These are phyloP conservation scores for Trichoderma reesei DNA, from an alignment of 495 filamentous ascomycete genomes.

Conservation along the genomic window DNA sequence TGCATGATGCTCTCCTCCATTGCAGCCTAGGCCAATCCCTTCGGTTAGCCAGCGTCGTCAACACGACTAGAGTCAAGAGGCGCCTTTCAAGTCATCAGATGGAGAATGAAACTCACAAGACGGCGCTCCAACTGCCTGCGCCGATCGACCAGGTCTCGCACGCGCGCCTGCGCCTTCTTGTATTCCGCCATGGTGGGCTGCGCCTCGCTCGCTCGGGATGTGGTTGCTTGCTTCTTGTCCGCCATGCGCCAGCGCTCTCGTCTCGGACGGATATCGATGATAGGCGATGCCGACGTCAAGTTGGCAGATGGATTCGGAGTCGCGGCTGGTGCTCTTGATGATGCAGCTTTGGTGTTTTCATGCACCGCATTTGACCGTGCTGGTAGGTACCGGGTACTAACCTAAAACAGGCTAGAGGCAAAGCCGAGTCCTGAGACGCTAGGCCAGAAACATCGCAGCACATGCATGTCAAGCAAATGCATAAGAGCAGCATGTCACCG, in stretches of 20 bases:
- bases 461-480: too few species aligned
- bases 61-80: neutral
- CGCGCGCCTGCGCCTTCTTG: slow-evolving; percentile 38
- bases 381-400: too few species aligned
- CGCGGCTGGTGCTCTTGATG: neutral
- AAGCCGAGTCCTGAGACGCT: neutral
- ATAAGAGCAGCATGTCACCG: too few species aligned
- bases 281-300: neutral
- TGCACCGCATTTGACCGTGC: too few species aligned
- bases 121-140: slow-evolving; percentile 34
- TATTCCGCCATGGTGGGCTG: slow-evolving; percentile 45
- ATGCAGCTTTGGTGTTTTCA: too few species aligned
- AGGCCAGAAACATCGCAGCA: neutral
- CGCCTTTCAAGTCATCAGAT: neutral
- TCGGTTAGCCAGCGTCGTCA: neutral
- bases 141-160: slow-evolving; percentile 38
- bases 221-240: neutral
- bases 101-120: slow-evolving; percentile 33
- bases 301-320: neutral
- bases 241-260: neutral
- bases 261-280: neutral
- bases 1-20: slow-evolving; percentile 75
- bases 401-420: neutral
- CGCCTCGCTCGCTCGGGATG: slow-evolving; percentile 7
- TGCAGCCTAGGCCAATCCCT: slow-evolving; percentile 18